phyloP scores from a whole-genome alignment of 1,284 basidiomycete genomes.

The Sporisorium exsertum region DNA sequence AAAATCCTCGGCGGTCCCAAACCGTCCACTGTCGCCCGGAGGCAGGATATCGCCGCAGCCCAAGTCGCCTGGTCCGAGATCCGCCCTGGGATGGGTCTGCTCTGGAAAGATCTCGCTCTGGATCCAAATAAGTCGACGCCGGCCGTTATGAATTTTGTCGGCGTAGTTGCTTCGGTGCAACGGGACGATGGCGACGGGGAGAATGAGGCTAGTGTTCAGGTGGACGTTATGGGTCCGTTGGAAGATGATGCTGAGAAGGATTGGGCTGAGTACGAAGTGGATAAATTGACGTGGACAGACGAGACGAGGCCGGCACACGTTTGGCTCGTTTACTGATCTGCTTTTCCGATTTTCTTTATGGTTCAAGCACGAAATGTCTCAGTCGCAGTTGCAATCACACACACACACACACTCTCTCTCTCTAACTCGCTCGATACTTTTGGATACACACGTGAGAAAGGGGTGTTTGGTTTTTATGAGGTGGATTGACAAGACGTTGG shows the following conservation, averaged over 20 bases:
- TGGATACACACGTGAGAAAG: neutral
- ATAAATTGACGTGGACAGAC: neutral
- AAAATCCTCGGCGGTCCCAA: neutral
- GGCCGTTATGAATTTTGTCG: constrained; percentile 1
- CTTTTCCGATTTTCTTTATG: neutral
- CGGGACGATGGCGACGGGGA: neutral
- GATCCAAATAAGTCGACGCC: neutral
- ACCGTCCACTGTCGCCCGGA: neutral
- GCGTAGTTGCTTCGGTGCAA: neutral
- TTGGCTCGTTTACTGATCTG: neutral
- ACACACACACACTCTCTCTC: no score
- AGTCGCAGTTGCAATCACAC: no score
- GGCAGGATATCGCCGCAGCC: neutral
- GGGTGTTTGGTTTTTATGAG: neutral
- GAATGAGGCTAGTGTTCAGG: neutral
- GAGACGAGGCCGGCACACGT: neutral
- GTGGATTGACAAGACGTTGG: neutral
- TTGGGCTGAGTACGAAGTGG: constrained; percentile 3
- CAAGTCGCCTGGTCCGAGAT: neutral
- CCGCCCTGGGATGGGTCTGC: neutral
- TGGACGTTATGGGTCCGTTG: constrained; percentile 6
- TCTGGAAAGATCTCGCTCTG: constrained; percentile 4
- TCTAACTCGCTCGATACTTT: neutral
- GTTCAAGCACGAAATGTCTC: no score
- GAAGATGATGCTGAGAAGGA: neutral